Base-by-base conservation (phyloP, 805 yeast species). In the Zygoascus flipseniorum region DNA sequence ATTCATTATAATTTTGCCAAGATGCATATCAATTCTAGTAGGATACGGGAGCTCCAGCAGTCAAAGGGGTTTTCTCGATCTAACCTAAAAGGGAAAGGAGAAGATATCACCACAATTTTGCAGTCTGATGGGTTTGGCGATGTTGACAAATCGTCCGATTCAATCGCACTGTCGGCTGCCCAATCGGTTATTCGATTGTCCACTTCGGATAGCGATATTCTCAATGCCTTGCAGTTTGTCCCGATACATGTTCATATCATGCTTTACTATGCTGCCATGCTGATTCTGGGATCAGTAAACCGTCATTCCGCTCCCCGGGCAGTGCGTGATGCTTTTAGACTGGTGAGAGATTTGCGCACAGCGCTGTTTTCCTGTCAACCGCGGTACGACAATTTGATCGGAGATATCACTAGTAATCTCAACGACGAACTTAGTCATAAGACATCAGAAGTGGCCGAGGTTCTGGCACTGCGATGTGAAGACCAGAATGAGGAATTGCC, bases 171-270 rank as follows among this genome's bases (percentile, higher is more conserved):
- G 5, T 74, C 78, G 37, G 83, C 89, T 0, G 89, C 89, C 0
- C 76, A 76, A 48, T 79, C 84, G 0, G 82, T 83, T 0, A 63
- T 83, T 49, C 80, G 79, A 54, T 66, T 82, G 52, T 83, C 81
- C 0, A 68, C 82, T 3, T 76, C 75, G 48, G 89, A 83, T 63
- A 67, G 72, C 11, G 88, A 83, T 62, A 79, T 83, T 35, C 64
- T 76, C 28, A 70, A 74, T 8, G 79, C 81, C 47, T 68, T 83
- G 55, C 76, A 75, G 59, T 83, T 79, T 60, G 84, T 82, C 19
- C 89, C 89, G 0, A 78, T 82, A n/a, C 88, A 83, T 63, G 80
- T 83, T 43, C 86, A 82, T 62, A 75, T 83, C 50, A 83, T 83
- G 87, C 67, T 82, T 11, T 83, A 82, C 62, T 83, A 82, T 59